Conservation (phyloP, 2,329 filamentous ascomycete genomes). For the Diaporthe longicolla region DNA sequence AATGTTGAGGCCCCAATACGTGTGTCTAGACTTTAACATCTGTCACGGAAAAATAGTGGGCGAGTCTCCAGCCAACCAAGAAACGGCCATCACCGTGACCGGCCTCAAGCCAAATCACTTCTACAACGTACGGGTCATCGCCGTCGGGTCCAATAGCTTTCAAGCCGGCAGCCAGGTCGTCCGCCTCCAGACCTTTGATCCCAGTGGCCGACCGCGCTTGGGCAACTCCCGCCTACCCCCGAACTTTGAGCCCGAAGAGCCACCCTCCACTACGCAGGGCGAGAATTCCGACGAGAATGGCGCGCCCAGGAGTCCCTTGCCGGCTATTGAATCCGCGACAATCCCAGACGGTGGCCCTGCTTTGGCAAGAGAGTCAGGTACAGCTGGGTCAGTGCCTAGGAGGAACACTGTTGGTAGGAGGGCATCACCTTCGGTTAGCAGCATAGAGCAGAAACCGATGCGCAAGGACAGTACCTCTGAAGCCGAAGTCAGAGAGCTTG, state of each 20-base stretch:
- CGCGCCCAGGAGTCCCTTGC: constrained; percentile 63
- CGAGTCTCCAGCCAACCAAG: constrained; percentile 81
- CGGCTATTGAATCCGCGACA: constrained; percentile 72
- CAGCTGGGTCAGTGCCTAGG: constrained; percentile 57
- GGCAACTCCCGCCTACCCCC: constrained; percentile 70
- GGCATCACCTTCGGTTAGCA: constrained; percentile 79
- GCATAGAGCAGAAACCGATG: constrained; percentile 64
- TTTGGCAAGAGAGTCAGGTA: constrained; percentile 76
- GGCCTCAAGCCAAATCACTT: constrained; percentile 89
- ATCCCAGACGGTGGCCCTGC: constrained; percentile 72
- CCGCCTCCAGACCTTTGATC: constrained; percentile 82
- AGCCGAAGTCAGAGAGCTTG: constrained; percentile 82
- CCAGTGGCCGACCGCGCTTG: constrained; percentile 73
- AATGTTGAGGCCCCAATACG: constrained; percentile 41
- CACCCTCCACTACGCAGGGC: constrained; percentile 54
- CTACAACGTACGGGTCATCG: constrained; percentile 94
- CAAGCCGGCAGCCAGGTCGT: constrained; percentile 90
- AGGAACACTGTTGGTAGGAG: constrained; percentile 81
- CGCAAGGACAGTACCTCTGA: constrained; percentile 65
- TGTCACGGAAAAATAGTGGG: constrained; percentile 71
- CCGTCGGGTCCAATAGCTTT: constrained; percentile 92
- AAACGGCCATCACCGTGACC: constrained; percentile 92
- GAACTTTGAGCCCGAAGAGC: constrained; percentile 68
- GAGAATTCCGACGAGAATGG: constrained; percentile 66
- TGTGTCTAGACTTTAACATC: constrained; percentile 33